A percentile compares a stretch with the other conserved stretches of the same genome.
phyloP scores from a whole-genome alignment of 257 asterid species.

The Nicotiana obtusifolia region DNA sequence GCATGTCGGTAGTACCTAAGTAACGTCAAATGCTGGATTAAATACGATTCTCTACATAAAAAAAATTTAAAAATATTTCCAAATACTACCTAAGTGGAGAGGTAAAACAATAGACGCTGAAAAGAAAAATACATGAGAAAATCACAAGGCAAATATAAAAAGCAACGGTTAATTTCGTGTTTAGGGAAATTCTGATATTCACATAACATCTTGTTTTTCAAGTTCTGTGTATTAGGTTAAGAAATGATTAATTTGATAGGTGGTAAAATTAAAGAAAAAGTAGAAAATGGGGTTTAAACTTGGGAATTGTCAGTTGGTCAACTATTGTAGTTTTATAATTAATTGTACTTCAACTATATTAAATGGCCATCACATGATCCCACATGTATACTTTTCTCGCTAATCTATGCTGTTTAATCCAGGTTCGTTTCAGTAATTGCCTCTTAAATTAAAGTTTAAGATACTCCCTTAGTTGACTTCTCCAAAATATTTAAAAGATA shows the following conservation, averaged over 20 bases:
- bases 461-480: neutral
- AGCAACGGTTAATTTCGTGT: neutral
- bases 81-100: neutral
- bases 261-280: neutral
- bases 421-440: neutral
- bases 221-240: neutral
- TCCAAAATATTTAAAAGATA: neutral
- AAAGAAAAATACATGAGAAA: neutral
- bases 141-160: neutral
- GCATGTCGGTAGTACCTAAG: neutral
- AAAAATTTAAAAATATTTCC: too few relatives aligned
- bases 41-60: neutral
- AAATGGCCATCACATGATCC: neutral
- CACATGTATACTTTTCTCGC: neutral
- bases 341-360: neutral
- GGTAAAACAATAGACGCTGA: neutral
- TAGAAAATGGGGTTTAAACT: neutral
- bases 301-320: neutral
- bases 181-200: neutral
- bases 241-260: neutral
- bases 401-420: neutral
- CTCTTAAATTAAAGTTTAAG: neutral
- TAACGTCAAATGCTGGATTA: neutral
- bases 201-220: neutral
- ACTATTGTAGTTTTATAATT: neutral